Percentiles rank a stretch among this genome's conserved stretches.
Evolutionary conservation across 306 rosid genomes (phyloP).

Genomic region (Ammopiptanthus mongolicus): DNA sequence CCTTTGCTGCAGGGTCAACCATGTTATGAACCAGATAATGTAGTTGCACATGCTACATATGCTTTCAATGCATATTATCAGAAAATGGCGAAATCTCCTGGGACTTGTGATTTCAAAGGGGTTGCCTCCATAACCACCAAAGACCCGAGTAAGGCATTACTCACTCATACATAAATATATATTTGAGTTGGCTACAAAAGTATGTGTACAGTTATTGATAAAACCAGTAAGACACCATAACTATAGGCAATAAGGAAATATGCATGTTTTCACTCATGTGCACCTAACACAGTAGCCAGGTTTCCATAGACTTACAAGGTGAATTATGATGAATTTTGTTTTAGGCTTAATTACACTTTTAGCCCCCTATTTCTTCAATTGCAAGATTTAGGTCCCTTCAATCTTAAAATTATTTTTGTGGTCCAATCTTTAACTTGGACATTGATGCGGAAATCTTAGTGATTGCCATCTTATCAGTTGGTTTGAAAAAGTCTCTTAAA

Average conservation of each 20-base stretch:
- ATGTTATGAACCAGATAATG: slow-evolving; percentile 75
- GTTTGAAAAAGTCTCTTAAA: background rate
- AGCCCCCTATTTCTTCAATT: background rate
- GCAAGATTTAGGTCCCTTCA: background rate
- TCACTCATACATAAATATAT: background rate
- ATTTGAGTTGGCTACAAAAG: background rate
- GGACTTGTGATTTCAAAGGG: slow-evolving; percentile 93
- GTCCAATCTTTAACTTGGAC: background rate
- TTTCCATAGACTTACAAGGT: background rate
- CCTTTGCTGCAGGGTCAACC: slow-evolving; percentile 77
- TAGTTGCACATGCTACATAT: slow-evolving; percentile 68
- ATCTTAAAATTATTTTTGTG: background rate
- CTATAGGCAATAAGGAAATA: background rate
- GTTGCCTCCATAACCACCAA: slow-evolving; percentile 80
- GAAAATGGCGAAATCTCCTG: slow-evolving; percentile 69
- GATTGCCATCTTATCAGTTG: background rate
- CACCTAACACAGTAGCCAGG: background rate
- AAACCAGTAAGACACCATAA: background rate
- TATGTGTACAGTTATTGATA: background rate
- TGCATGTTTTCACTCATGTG: background rate
- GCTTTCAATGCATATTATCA: slow-evolving; percentile 90
- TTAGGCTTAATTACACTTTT: background rate
- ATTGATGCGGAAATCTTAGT: background rate
- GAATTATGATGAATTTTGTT: background rate
- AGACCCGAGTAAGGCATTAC: slow-evolving; percentile 70